Conservation (phyloP, 768 basidiomycete species). For the Coprinellus micaceus region DNA sequence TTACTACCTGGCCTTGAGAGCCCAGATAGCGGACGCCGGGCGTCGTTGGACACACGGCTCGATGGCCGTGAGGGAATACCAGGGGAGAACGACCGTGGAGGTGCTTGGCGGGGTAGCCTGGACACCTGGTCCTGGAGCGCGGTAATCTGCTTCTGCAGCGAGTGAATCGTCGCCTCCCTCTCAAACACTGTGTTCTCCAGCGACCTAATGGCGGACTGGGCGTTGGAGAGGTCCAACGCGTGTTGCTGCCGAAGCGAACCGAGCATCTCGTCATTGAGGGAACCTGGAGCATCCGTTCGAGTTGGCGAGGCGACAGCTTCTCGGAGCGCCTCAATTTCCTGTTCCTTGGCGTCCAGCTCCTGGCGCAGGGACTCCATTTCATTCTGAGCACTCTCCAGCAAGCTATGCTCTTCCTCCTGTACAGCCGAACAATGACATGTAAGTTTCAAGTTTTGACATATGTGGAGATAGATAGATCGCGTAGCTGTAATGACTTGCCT, state of each 20-base stretch:
- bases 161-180: conserved; percentile 64
- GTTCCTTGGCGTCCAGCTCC: conserved; percentile 59
- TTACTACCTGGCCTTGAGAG: conserved; percentile 36
- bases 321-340: conserved; percentile 61
- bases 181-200: conserved; percentile 73
- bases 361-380: conserved; percentile 69
- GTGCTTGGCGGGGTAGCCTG: conserved; percentile 40
- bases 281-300: conserved; percentile 38
- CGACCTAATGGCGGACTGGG: conserved; percentile 75
- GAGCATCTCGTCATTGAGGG: conserved; percentile 73
- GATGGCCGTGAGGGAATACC: conserved; percentile 40
- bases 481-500: conserved; percentile 25
- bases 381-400: conserved; percentile 59
- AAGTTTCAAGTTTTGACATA: conserved; percentile 1
- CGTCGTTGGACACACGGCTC: conserved; percentile 33
- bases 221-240: conserved; percentile 72
- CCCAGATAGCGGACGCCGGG: conserved; percentile 35
- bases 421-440: not conserved
- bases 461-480: not conserved
- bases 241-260: conserved; percentile 71
- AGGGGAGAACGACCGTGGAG: conserved; percentile 47
- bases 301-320: conserved; percentile 42
- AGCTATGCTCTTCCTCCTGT: conserved; percentile 59
- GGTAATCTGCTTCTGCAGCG: conserved; percentile 63
- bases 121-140: conserved; percentile 65